Conservation (phyloP, 345 rosid species). For the Firmiana major region DNA sequence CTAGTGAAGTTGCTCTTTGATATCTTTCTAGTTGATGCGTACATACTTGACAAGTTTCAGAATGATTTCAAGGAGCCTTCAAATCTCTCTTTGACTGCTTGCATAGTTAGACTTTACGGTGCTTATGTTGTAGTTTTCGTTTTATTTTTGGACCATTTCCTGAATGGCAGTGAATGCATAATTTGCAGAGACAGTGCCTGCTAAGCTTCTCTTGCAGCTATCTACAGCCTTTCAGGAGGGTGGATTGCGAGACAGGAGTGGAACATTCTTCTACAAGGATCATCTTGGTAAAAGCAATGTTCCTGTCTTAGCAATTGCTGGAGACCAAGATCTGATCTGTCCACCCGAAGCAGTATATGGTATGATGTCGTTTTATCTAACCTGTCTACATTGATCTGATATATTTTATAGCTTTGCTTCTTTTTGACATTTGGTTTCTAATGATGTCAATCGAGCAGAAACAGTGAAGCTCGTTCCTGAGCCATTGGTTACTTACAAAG, state of each 20-base stretch:
- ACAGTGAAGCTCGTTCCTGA: slow-evolving; percentile 67
- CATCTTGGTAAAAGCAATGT: slow-evolving; percentile 62
- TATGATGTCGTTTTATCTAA: slow-evolving; percentile 13
- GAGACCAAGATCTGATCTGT: slow-evolving; percentile 73
- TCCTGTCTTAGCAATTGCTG: slow-evolving; percentile 77
- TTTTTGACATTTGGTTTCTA: not conserved
- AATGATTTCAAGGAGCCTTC: not conserved
- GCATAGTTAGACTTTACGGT: not conserved
- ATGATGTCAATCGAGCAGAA: slow-evolving; percentile 43
- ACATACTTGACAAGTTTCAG: not conserved
- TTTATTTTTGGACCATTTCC: not conserved
- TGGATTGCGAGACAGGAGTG: slow-evolving; percentile 57
- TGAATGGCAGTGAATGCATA: slow-evolving; percentile 6
- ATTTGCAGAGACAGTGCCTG: slow-evolving; percentile 64
- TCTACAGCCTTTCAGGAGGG: slow-evolving; percentile 53
- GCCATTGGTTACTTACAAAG: slow-evolving; percentile 56
- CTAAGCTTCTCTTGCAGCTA: slow-evolving; percentile 70
- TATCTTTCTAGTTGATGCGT: not conserved
- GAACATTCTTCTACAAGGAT: slow-evolving; percentile 66
- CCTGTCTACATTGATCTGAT: not conserved
- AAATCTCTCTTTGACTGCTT: no score
- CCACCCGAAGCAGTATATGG: slow-evolving; percentile 90
- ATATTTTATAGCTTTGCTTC: not conserved
- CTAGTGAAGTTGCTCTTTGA: not conserved
- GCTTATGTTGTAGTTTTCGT: not conserved